A percentile compares a stretch with the other conserved stretches of the same genome.
These are phyloP conservation scores for Fusarium coffeatum DNA, from an alignment of 2,329 filamentous ascomycete species.

Conservation along the genomic window DNA sequence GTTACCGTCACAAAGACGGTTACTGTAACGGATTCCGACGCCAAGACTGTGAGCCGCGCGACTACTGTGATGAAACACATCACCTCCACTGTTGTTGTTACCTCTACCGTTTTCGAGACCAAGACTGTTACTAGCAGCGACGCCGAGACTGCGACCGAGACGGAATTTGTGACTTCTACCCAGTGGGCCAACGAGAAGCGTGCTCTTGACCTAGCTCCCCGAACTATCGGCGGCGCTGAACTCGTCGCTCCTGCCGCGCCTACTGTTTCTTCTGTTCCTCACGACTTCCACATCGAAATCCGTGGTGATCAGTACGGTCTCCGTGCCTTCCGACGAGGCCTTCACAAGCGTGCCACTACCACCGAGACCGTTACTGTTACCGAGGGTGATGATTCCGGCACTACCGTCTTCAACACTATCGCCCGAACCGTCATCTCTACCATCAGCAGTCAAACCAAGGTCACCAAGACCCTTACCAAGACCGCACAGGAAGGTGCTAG, in stretches of 20 bases:
- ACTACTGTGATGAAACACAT: slow-evolving; percentile 48
- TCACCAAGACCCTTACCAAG: slow-evolving; percentile 50
- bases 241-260: slow-evolving; percentile 33
- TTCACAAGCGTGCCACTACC: slow-evolving; percentile 52
- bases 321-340: slow-evolving; percentile 34
- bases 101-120: slow-evolving; percentile 52
- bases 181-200: slow-evolving; percentile 51
- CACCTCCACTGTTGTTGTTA: slow-evolving; percentile 51
- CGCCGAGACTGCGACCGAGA: slow-evolving; percentile 52
- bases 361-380: slow-evolving; percentile 51
- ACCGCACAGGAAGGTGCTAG: slow-evolving; percentile 52
- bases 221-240: slow-evolving; percentile 39
- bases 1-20: slow-evolving; percentile 47
- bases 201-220: slow-evolving; percentile 45
- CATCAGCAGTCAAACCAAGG: slow-evolving; percentile 44
- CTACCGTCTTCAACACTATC: slow-evolving; percentile 46
- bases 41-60: slow-evolving; percentile 45
- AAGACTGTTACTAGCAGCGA: slow-evolving; percentile 53
- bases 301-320: slow-evolving; percentile 30
- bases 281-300: slow-evolving; percentile 15
- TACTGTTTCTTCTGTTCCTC: slow-evolving; percentile 35
- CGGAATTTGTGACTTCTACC: slow-evolving; percentile 52
- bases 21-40: slow-evolving; percentile 48
- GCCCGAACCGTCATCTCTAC: slow-evolving; percentile 51
- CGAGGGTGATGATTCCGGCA: slow-evolving; percentile 37